Percentiles rank a stretch among this genome's conserved stretches.
These are phyloP conservation scores for Phialophora verrucosa DNA, from an alignment of 2,329 filamentous ascomycete species.

Conservation along the genomic window DNA sequence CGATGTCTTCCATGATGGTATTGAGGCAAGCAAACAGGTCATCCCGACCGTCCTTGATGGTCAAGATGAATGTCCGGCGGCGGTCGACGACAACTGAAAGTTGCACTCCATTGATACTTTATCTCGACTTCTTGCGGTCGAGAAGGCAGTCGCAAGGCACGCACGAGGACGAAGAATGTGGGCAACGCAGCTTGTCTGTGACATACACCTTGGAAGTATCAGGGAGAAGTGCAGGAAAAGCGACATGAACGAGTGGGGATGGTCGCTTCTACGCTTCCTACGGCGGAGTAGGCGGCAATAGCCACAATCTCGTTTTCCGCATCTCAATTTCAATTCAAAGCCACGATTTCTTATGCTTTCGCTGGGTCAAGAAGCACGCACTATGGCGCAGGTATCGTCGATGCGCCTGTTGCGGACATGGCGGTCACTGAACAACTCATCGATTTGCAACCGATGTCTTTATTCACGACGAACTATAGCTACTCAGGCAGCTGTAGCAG, in stretches of 20 bases:
- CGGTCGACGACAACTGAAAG: conserved; percentile 30
- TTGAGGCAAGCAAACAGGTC: conserved; percentile 31
- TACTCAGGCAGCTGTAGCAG: conserved; percentile 39
- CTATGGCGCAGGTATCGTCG: conserved; percentile 24
- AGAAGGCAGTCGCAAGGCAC: conserved; percentile 10
- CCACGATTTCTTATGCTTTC: neutral
- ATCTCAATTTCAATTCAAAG: conserved; percentile 3
- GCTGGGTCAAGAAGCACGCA: neutral
- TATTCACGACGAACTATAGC: conserved; percentile 57
- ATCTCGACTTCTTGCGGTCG: conserved; percentile 28
- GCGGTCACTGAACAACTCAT: conserved; percentile 22
- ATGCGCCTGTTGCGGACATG: conserved; percentile 26
- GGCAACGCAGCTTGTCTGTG: neutral
- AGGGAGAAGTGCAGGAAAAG: neutral
- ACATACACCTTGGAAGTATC: neutral
- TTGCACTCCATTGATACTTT: conserved; percentile 33
- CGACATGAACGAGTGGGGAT: neutral
- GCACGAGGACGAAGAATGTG: neutral
- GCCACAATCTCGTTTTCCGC: conserved; percentile 8
- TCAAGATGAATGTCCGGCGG: conserved; percentile 36
- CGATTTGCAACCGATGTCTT: conserved; percentile 33
- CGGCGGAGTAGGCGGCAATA: conserved; percentile 15
- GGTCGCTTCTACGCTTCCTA: neutral
- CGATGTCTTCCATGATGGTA: conserved; percentile 38
- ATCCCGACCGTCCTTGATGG: conserved; percentile 36